Base-by-base conservation (phyloP, 2,329 filamentous ascomycete genomes). In the Colletotrichum camelliae region DNA sequence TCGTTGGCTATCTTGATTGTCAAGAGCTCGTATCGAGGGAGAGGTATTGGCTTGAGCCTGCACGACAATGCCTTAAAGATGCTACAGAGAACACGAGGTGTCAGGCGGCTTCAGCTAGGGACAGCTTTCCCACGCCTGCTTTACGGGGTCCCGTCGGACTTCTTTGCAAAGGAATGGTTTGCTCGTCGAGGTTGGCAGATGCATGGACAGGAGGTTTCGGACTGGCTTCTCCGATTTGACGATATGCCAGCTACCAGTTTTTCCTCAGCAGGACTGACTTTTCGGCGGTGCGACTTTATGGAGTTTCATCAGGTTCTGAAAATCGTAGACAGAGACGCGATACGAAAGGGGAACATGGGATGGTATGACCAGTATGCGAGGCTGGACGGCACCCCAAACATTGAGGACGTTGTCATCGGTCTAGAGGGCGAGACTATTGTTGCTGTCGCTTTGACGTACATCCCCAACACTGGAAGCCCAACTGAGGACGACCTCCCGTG, bases 341-440 rank as follows among this genome's bases (percentile, higher is more conserved):
- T 81, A 12, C 84, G 84, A 64, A 87, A 89, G 75, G 84, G 86
- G 39, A 85, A 86, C 60, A 87, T 91, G 78, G 90, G 90, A 58
- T 91, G 90, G 89, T 91, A 89, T 78, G 90, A 92, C 78, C 89
- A 91, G 78, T 93, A 92, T 77, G 86, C 86, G 71, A 87, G 85
- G 77, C 84, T 91, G 12, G 86, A 86, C 60, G 86, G 88, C 77
- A 86, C 87, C 9, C 84, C 84, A 66, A 84, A 88, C 77, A 84
- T 91, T 52, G 84, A 85, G 62, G 89, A 92, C 77, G 87, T 93
- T 67, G 80, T 92, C n/a, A 77, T 92, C 27, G 90, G 87, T 3
- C 79, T 90, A 18, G 87, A 90, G 58, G 85, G 86, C 33, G 82
- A 84, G 24, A 84, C 80, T 3, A 86, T 92, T 61, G 85, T 92